phyloP scores from a whole-genome alignment of 164 flowering plant genomes.

The Dillenia suffruticosa region DNA sequence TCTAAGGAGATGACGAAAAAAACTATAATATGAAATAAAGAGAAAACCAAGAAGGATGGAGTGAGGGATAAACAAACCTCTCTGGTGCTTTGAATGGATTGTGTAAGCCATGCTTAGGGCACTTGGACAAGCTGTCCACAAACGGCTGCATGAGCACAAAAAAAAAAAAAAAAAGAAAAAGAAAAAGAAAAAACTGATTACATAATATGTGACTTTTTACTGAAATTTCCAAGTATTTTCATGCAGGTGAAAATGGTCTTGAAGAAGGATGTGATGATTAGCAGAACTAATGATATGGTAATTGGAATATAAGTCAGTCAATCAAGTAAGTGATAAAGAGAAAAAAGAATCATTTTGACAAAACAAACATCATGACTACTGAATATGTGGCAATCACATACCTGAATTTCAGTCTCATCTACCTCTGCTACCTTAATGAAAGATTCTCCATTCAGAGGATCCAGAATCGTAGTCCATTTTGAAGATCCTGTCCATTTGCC shows the following conservation, averaged over 20 bases:
- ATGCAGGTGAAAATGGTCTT: too few relatives aligned
- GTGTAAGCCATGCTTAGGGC: conserved; percentile 94
- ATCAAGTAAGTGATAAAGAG: too few relatives aligned
- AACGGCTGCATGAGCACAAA: conserved; percentile 60
- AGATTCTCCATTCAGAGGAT: conserved; percentile 94
- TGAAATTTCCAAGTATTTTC: too few relatives aligned
- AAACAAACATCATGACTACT: too few relatives aligned
- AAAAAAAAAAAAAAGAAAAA: background rate
- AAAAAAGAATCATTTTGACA: too few relatives aligned
- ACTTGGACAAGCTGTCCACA: conserved; percentile 88
- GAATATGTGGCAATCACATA: conserved; percentile 11
- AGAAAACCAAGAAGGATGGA: background rate
- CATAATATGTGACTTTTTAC: too few relatives aligned
- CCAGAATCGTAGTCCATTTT: conserved; percentile 53
- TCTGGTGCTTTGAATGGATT: conserved; percentile 93
- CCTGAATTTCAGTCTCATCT: conserved; percentile 69
- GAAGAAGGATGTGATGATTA: background rate
- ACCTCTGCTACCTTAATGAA: conserved; percentile 88
- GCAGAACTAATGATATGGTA: too few relatives aligned
- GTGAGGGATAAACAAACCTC: conserved; percentile 42
- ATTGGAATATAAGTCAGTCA: too few relatives aligned
- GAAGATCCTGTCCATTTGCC: conserved; percentile 82
- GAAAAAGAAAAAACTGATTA: too few relatives aligned
- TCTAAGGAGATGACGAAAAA: too few relatives aligned
- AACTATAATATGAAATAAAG: background rate